Base-by-base conservation (phyloP, 345 rosid species). In the Dovyalis caffra region DNA sequence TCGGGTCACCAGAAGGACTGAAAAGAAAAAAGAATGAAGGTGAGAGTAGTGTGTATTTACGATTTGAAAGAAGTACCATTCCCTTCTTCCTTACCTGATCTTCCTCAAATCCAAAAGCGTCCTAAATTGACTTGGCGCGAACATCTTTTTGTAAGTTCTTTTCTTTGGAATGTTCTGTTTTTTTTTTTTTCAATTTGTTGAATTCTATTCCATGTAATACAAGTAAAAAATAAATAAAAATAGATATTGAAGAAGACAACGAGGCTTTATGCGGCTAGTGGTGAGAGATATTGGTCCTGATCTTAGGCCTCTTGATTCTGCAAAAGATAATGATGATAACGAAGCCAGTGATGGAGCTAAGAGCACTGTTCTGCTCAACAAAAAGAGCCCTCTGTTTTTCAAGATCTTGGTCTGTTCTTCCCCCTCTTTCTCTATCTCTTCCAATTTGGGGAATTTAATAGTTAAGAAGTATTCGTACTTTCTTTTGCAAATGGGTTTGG, bases 201-300 rank as follows among this genome's bases (percentile, higher is more conserved):
- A 25, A 16, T 31, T 18, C 33, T 31, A 26, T 64, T 31, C 37
- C 4, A 43, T 43, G 3, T 14, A 1, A 18, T 11, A 11, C 12
- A 43, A 43, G 20, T 56, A 20, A 28, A 18, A 5, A 40, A 5
- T 66, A 9, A 69, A 80, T 76, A 70, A 23, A 26, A 3, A 35
- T 64, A 92, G 97, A 86, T 95, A 74, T 65, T 95, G 81, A 95
- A 90, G 83, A 91, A 93, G 86, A 98, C 98, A 15, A 87, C 96
- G 12, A 88, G 94, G 90, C 94, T 95, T 49, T 95, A 95, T 83
- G 91, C 82, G 62, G 96, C 92, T 0, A 95, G 99, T 73, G 99
- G 91, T 93, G 12, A 76, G 99, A 31, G 96, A 95, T 70, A 95
- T 91, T 80, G 98, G 96, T 86, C 98, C 96, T 78, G 94, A 95